Evolutionary conservation across 202 grass and related monocot genomes (phyloP), one percentile per base, ranked within the genome.

Genomic region (Schoenoplectus triqueter): DNA sequence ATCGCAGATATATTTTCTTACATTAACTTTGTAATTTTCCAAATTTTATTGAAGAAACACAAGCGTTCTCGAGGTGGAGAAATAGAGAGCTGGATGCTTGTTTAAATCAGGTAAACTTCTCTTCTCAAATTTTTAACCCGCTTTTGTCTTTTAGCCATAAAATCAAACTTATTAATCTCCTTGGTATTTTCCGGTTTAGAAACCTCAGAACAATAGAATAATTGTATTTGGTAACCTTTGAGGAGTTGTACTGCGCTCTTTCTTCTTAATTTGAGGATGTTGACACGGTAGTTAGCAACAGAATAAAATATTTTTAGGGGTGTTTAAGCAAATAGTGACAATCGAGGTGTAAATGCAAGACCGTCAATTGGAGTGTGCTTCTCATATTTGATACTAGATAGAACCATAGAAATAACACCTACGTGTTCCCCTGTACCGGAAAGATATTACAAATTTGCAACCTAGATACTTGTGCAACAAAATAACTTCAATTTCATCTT

Each of bases 371-470:
- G 3, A 52, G 0, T 31, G 7, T 82, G 59, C 51, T 8, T 80
- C 13, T 49, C 7, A 19, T 48, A 7, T 48, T 6, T 49, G 44
- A 42, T 18, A 72, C 1, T 5, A 73, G 46, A 51, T 51, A 21
- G 42, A 70, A 70, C 17, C 66, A 69, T 69, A 69, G 39, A 71
- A 71, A 71, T 71, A 39, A 66, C 22, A 64, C 18, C 8, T n/a
- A 21, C 18, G 9, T 64, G 4, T 45, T 45, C 1, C 10, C 11
- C 13, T n/a, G 11, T 44, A 14, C 5, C 6, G 44, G 11, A 44
- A 5, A 69, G 6, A 72, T 48, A 49, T 19, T 5, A 49, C 31
- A 31, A 31, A 31, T 31, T 31, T 31, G 31, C 31, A 31, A 49
- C 15, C 15, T 39, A 31, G 31, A 31, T 31, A 31, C 31, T 31